Evolutionary conservation across 2,329 filamentous ascomycete genomes (phyloP).

Genomic region (Epicoccum nigrum): DNA sequence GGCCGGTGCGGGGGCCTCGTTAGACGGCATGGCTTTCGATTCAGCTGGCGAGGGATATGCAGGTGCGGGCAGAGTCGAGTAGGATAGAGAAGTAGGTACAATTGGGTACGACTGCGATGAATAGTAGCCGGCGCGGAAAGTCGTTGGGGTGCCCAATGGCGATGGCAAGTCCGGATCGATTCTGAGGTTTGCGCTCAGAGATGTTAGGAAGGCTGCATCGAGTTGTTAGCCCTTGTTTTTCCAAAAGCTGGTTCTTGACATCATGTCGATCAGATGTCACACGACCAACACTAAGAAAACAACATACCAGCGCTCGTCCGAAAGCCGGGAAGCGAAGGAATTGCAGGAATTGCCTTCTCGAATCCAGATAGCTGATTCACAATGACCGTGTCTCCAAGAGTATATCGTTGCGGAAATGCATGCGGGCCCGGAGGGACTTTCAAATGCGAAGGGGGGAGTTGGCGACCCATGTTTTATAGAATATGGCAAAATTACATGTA

Average conservation of each 20-base stretch:
- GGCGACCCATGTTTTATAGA: slow-evolving; percentile 35
- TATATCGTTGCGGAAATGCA: slow-evolving; percentile 38
- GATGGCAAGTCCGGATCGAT: slow-evolving; percentile 65
- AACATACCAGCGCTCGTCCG: slow-evolving; percentile 48
- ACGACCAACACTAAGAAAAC: slow-evolving; percentile 26
- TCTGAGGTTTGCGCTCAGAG: slow-evolving; percentile 79
- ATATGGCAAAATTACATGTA: slow-evolving; percentile 31
- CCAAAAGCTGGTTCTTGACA: slow-evolving; percentile 10
- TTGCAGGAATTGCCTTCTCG: slow-evolving; percentile 46
- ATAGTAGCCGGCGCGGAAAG: slow-evolving; percentile 49
- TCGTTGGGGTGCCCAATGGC: slow-evolving; percentile 69
- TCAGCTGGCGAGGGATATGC: slow-evolving; percentile 44
- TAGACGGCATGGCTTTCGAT: too few species aligned
- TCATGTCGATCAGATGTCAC: slow-evolving; percentile 18
- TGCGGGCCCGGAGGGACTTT: slow-evolving; percentile 41
- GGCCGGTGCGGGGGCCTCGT: slow-evolving; percentile 31
- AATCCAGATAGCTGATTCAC: slow-evolving; percentile 43
- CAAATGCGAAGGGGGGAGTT: slow-evolving; percentile 43
- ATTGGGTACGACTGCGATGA: slow-evolving; percentile 63
- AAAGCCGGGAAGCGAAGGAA: slow-evolving; percentile 46
- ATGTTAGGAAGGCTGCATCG: slow-evolving; percentile 76
- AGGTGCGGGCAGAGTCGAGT: slow-evolving; percentile 51
- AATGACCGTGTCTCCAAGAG: slow-evolving; percentile 36
- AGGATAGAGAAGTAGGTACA: slow-evolving; percentile 53
- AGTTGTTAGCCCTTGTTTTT: slow-evolving; percentile 19